phyloP scores from a whole-genome alignment of 1,284 basidiomycete genomes.

The Calocybe gambosa region DNA sequence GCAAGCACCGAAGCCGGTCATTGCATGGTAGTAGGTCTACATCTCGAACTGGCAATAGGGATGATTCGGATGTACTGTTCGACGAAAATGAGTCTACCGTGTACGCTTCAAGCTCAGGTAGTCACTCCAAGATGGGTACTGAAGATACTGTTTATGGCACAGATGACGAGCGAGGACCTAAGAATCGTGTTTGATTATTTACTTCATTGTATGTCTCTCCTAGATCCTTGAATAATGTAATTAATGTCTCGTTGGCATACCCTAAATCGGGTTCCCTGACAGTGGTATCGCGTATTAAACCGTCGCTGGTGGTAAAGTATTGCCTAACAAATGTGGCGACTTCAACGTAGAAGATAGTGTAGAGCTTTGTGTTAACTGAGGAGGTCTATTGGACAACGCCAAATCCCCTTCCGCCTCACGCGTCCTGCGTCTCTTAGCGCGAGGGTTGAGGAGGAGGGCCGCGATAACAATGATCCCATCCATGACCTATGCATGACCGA shows the following conservation, averaged over 20 bases:
- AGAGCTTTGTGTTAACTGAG: constrained; percentile 6
- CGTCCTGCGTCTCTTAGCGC: constrained; percentile 25
- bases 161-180: constrained; percentile 23
- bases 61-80: constrained; percentile 50
- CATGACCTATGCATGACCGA: constrained; percentile 35
- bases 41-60: constrained; percentile 23
- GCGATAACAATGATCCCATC: constrained; percentile 29
- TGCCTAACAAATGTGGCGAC: neutral
- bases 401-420: constrained; percentile 15
- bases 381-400: constrained; percentile 4
- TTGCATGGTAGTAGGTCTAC: constrained; percentile 20
- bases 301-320: neutral
- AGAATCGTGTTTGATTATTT: constrained; percentile 16
- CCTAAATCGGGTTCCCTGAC: neutral
- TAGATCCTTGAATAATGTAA: neutral
- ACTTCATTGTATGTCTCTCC: neutral
- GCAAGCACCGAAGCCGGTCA: constrained; percentile 16
- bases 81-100: constrained; percentile 37
- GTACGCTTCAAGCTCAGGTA: constrained; percentile 32
- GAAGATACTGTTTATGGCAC: constrained; percentile 30
- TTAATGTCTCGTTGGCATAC: constrained; percentile 17
- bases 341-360: neutral
- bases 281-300: neutral
- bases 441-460: constrained; percentile 51
- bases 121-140: constrained; percentile 34